Evolutionary conservation across 2,329 filamentous ascomycete genomes (phyloP).

Genomic region (Sporothrix curviconia): DNA sequence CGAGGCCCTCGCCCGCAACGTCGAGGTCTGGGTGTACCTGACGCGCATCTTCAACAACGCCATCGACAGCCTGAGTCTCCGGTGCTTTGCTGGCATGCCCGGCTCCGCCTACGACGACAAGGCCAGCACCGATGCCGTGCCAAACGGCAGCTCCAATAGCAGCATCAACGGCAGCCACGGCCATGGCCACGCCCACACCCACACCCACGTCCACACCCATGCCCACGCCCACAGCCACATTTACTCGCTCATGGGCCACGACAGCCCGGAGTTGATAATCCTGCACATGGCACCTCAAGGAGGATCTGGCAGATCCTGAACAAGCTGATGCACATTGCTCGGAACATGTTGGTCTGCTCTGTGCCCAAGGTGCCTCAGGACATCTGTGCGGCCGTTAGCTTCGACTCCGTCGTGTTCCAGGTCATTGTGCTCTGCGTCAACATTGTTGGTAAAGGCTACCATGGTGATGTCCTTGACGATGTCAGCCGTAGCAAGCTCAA

Average conservation of each 20-base stretch:
- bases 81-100: conserved; percentile 51
- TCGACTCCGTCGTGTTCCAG: conserved; percentile 61
- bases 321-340: conserved; percentile 60
- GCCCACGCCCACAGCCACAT: neutral
- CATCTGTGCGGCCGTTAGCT: conserved; percentile 56
- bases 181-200: conserved; percentile 39
- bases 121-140: neutral
- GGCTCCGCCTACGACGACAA: conserved; percentile 36
- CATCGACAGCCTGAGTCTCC: conserved; percentile 52
- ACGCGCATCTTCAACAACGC: conserved; percentile 55
- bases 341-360: conserved; percentile 58
- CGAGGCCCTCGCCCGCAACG: conserved; percentile 56
- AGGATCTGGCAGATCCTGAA: conserved; percentile 58
- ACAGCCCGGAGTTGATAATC: conserved; percentile 56
- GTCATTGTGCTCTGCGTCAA: conserved; percentile 60
- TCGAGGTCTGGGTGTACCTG: conserved; percentile 60
- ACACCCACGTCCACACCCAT: conserved; percentile 34
- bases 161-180: conserved; percentile 24
- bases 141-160: conserved; percentile 5
- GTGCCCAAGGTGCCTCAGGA: conserved; percentile 61
- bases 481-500: conserved; percentile 49
- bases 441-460: conserved; percentile 61
- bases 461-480: conserved; percentile 57
- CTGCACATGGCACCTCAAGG: conserved; percentile 56
- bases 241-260: conserved; percentile 30